Conservation (phyloP, 768 basidiomycete genomes). For the Macrolepiota albuminosa region DNA sequence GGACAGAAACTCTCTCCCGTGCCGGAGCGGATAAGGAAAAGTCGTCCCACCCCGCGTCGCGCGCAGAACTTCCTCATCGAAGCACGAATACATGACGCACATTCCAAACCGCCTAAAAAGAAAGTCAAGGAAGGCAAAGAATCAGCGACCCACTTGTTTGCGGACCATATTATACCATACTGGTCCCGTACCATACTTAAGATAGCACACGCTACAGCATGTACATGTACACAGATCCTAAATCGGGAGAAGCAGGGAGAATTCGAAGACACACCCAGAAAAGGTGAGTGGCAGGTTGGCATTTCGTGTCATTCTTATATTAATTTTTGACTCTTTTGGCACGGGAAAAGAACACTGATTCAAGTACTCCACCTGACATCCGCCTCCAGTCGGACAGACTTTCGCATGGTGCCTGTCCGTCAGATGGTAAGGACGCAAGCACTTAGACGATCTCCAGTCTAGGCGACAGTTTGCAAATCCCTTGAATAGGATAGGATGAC, state of each 20-base stretch:
- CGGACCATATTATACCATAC: conserved; percentile 2
- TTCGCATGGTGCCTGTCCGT: conserved; percentile 5
- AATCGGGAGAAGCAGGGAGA: conserved; percentile 5
- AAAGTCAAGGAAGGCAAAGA: conserved; percentile 7
- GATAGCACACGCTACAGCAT: conserved; percentile 2
- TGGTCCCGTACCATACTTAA: not conserved
- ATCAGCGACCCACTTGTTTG: conserved; percentile 6
- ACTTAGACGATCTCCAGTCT: not conserved
- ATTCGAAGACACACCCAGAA: conserved; percentile 4
- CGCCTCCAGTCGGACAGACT: not conserved
- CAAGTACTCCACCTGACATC: not conserved
- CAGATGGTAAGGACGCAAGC: not conserved
- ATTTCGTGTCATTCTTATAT: conserved; percentile 11
- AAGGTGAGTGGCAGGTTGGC: conserved; percentile 3
- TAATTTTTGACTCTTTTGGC: conserved; percentile 5
- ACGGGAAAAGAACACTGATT: not conserved
- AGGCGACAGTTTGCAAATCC: conserved; percentile 4
- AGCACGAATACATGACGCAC: not conserved
- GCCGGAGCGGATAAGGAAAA: not conserved
- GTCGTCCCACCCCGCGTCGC: not conserved
- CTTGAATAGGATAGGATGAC: not conserved
- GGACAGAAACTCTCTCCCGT: not conserved
- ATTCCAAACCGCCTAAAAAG: conserved; percentile 3
- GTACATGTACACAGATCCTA: conserved; percentile 6
- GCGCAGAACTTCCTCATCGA: conserved; percentile 3